Evolutionary conservation across 306 rosid species (phyloP), one percentile per base, ranked within the genome.

Genomic region (Cicer chorassanicum): DNA sequence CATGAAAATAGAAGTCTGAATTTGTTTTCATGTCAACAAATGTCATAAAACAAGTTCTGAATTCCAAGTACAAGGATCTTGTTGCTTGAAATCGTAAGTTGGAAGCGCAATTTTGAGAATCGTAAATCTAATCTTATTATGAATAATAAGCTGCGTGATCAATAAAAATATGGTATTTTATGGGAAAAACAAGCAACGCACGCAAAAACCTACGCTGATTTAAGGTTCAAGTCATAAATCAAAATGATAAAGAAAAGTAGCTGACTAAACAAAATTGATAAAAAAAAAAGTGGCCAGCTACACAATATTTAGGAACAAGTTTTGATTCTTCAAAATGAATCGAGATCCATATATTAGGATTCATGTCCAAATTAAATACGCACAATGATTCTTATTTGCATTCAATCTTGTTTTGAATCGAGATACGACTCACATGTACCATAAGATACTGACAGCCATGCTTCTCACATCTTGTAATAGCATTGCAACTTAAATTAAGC

Each of bases 1-100:
- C 80, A 88, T 53, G 73, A 9, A 68, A 63, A 77, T 85, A 42
- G 49, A 49, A 77, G 43, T 68, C 39, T 29, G 11, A 84, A 68
- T 62, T 57, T 53, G 67, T 72, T 74, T 59, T 63, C 10, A 6
- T 51, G 72, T 53, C 67, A 48, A 68, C 18, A 60, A 36, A 5
- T 51, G 19, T 18, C 73, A 19, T 56, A 1, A 40, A 24, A 51
- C 36, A 16, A 39, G 39, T 24, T 40, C 1, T 36, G 41, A 72
- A 70, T 40, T 60, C 42, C 39, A 36, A 13, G 49, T 49, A 80
- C 5, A 57, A 48, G 54, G 64, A 73, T 53, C 40, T 13, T 39
- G 45, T 51, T 55, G 44, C 56, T 50, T 50, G 8, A 50, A 50
- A 50, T 50, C 1, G 21, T 18, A 50, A 50, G 7, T 14, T 19